Conservation (phyloP, 2,329 filamentous ascomycete genomes). For the Stachybotrys chlorohalonatus region DNA sequence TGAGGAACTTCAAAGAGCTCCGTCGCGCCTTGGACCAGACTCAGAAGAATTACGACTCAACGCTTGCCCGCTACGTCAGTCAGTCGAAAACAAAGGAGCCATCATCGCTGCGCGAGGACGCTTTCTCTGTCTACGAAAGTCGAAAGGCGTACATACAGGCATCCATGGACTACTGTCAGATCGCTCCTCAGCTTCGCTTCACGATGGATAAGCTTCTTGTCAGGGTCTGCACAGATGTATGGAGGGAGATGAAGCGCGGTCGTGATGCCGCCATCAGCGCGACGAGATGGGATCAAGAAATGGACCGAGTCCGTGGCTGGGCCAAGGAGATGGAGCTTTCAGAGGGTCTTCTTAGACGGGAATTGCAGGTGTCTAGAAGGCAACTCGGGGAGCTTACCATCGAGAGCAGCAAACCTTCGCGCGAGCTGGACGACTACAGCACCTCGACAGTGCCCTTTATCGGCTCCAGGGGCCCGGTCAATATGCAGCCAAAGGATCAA, state of each 20-base stretch:
- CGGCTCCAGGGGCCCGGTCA: slow-evolving; percentile 59
- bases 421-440: slow-evolving; percentile 89
- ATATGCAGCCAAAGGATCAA: slow-evolving; percentile 46
- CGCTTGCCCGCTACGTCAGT: slow-evolving; percentile 69
- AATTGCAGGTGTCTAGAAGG: slow-evolving; percentile 68
- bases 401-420: slow-evolving; percentile 63
- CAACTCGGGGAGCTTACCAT: slow-evolving; percentile 76
- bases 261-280: slow-evolving; percentile 59
- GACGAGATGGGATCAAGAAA: slow-evolving; percentile 63
- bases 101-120: slow-evolving; percentile 84
- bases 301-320: slow-evolving; percentile 90
- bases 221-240: slow-evolving; percentile 75
- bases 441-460: slow-evolving; percentile 83
- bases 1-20: slow-evolving; percentile 79
- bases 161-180: slow-evolving; percentile 85
- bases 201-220: slow-evolving; percentile 82
- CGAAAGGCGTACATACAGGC: slow-evolving; percentile 85
- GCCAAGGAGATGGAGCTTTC: slow-evolving; percentile 85
- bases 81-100: slow-evolving; percentile 93
- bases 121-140: slow-evolving; percentile 89
- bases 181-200: slow-evolving; percentile 76
- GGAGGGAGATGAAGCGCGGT: slow-evolving; percentile 71
- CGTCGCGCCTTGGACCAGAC: slow-evolving; percentile 66
- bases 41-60: slow-evolving; percentile 77
- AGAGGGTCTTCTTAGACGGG: slow-evolving; percentile 74